Conservation (phyloP, 129 eudicot species). For the Ambrosia artemisiifolia region DNA sequence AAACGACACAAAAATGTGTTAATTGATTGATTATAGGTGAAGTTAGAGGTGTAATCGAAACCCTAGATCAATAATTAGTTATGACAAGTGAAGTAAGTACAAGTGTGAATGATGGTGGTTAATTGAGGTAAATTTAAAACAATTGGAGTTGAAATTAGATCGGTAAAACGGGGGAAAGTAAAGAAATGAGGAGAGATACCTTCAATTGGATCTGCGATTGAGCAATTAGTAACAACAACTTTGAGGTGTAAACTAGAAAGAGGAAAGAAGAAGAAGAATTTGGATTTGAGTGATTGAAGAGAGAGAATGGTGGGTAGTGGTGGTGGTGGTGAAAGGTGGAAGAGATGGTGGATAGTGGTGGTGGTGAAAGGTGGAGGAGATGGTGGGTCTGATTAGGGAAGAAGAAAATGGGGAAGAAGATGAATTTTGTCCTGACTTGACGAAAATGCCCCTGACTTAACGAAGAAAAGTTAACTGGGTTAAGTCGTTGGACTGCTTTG, state of each 20-base stretch:
- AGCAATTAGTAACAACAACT: slow-evolving; percentile 7
- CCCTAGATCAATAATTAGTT: background rate
- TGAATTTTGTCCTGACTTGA: no score
- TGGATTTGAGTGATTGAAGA: slow-evolving; percentile 37
- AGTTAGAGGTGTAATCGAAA: background rate
- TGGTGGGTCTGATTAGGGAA: no score
- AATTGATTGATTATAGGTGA: background rate
- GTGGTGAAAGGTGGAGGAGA: no score
- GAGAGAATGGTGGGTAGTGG: no score
- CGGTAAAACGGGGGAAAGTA: background rate
- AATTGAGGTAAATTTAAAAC: background rate
- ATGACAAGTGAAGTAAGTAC: background rate
- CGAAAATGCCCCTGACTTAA: no score
- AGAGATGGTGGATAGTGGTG: no score
- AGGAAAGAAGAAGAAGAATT: background rate
- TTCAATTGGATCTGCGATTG: slow-evolving; percentile 29
- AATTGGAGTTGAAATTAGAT: slow-evolving; percentile 18
- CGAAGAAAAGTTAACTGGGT: no score
- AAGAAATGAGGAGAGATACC: slow-evolving; percentile 9
- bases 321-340: no score
- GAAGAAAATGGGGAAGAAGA: no score
- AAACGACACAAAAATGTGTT: background rate
- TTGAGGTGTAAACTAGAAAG: slow-evolving; percentile 27
- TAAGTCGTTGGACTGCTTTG: no score
- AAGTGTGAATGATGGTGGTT: no score